Conservation (phyloP, 495 filamentous ascomycete genomes). For the Trichoderma virens region DNA sequence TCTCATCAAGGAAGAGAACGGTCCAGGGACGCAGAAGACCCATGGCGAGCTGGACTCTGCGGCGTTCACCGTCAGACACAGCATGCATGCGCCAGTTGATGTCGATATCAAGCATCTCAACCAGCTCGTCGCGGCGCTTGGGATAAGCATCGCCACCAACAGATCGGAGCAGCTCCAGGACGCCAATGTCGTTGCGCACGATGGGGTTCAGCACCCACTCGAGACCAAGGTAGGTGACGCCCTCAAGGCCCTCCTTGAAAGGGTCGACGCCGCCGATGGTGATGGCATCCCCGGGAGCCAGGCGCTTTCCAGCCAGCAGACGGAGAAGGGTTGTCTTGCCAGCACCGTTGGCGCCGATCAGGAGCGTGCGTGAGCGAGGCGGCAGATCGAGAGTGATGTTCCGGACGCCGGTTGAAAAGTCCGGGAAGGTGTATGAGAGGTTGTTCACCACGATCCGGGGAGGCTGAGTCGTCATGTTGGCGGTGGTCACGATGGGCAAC, state of each 20-base stretch:
- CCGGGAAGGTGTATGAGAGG: slow-evolving; percentile 85
- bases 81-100: slow-evolving; percentile 89
- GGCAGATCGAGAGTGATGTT: slow-evolving; percentile 69
- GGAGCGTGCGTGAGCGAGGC: slow-evolving; percentile 72
- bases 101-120: slow-evolving; percentile 87
- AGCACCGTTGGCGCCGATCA: slow-evolving; percentile 96
- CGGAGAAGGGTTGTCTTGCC: slow-evolving; percentile 94
- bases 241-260: slow-evolving; percentile 78
- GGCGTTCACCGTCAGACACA: slow-evolving; percentile 82
- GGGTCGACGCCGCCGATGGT: slow-evolving; percentile 76
- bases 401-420: slow-evolving; percentile 64
- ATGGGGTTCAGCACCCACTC: slow-evolving; percentile 99
- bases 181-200: slow-evolving; percentile 89
- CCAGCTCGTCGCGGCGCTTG: slow-evolving; percentile 74
- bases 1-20: slow-evolving; percentile 87
- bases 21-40: slow-evolving; percentile 89
- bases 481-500: neutral
- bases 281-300: slow-evolving; percentile 69
- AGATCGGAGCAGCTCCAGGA: slow-evolving; percentile 71
- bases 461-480: slow-evolving; percentile 13
- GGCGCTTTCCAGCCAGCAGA: slow-evolving; percentile 79
- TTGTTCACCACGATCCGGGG: slow-evolving; percentile 53
- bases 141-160: slow-evolving; percentile 82
- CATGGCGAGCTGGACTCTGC: slow-evolving; percentile 93
- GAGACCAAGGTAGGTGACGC: slow-evolving; percentile 91